Conservation (phyloP, 1,284 basidiomycete species). For the Schizopora paradoxa region DNA sequence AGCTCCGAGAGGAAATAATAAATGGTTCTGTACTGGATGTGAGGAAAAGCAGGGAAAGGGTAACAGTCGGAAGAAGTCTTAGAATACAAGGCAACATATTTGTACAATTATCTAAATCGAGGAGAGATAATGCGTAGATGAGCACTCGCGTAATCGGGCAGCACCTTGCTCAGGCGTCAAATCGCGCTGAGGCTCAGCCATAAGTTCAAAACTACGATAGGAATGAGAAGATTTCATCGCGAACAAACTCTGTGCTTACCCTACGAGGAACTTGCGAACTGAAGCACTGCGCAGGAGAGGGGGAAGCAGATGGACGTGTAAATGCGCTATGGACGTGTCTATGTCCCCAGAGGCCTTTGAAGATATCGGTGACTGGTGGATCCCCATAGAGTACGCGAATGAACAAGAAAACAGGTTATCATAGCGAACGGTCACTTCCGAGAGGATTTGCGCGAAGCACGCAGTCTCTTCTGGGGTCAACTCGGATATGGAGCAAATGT, state of each 20-base stretch:
- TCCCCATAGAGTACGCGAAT: constrained; percentile 96
- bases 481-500: constrained; percentile 65
- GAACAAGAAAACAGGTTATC: constrained; percentile 85
- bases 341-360: constrained; percentile 29
- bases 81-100: too few relatives aligned
- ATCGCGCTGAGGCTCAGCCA: constrained; percentile 89
- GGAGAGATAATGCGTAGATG: constrained; percentile 21
- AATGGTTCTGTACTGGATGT: constrained; percentile 74
- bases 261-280: constrained; percentile 89
- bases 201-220: constrained; percentile 73
- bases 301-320: constrained; percentile 89
- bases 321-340: constrained; percentile 62
- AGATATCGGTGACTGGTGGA: constrained; percentile 77
- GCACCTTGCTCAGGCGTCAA: constrained; percentile 90
- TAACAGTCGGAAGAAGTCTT: constrained; percentile 27
- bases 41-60: constrained; percentile 25
- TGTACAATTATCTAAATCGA: too few relatives aligned
- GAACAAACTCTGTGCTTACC: constrained; percentile 42
- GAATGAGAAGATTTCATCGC: neutral
- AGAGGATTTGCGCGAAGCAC: constrained; percentile 63
- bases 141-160: constrained; percentile 47
- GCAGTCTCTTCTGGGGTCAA: constrained; percentile 57
- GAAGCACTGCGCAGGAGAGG: constrained; percentile 80
- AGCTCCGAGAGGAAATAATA: constrained; percentile 50
- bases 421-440: constrained; percentile 67